Evolutionary conservation across 2,329 filamentous ascomycete species (phyloP), one percentile per base, ranked within the genome.

Genomic region (Taxawa tesnikishii): DNA sequence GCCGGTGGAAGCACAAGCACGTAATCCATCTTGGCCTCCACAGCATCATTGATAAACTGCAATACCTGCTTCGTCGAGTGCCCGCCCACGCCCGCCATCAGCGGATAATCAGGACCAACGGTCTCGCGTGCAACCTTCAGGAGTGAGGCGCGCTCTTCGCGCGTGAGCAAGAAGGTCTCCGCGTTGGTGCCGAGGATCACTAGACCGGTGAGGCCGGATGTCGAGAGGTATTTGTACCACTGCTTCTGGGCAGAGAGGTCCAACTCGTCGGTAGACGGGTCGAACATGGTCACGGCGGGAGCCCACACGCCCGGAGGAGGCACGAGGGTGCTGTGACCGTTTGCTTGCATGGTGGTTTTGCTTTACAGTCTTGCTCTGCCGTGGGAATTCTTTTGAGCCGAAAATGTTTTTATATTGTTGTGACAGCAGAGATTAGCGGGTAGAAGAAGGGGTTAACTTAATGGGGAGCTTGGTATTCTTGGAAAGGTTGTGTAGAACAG

Each of bases 181-280:
- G 59, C 61, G 32, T 63, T 65, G 29, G 60, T 62, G 13, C 62
- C 62, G 10, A 63, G 54, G 15, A 65, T 52, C 4, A 65, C 59
- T 10, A 65, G 55, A 10, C 62, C 62, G 4, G 55, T 53, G 4
- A 65, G 53, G 4, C 54, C 54, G 19, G 61, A 54, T 13, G 49
- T 45, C 11, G 57, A 55, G 32, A 65, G 54, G 42, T 64, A 64
- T 5, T 40, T 39, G 46, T 57, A 63, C 52, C 62, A 64, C 41
- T 58, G 51, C 25, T 51, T 45, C 36, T 64, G 60, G 1, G 58
- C 49, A 4, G 41, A 40, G 21, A 62, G 47, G 39, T 63, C 59
- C n/a, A 65, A 43, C 13, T 49, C 45, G 34, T 60, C 58, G 19
- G 41, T 51, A 9, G 42, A 32, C n/a, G 50, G 50, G 36, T 61